These are phyloP conservation scores for Calophaca sinica DNA, from an alignment of 306 rosid genomes.

Conservation along the genomic window DNA sequence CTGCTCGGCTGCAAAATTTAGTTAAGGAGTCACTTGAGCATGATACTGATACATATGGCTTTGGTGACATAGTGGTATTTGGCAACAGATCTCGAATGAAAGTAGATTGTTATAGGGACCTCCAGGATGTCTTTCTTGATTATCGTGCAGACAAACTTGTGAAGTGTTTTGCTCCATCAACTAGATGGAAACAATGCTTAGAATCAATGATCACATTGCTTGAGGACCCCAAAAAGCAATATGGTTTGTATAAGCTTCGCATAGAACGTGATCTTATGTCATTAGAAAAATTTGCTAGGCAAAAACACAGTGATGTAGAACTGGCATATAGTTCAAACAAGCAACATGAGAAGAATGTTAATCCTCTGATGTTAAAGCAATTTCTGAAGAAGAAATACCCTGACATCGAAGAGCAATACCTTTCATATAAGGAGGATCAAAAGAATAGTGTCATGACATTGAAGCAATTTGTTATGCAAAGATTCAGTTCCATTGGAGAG, in stretches of 20 bases:
- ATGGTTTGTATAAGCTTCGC: slow-evolving; percentile 37
- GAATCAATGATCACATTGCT: slow-evolving; percentile 52
- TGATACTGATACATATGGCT: slow-evolving; percentile 43
- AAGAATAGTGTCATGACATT: slow-evolving; percentile 32
- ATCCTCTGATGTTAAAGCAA: slow-evolving; percentile 45
- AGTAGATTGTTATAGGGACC: slow-evolving; percentile 22
- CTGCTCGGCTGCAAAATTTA: slow-evolving; percentile 42
- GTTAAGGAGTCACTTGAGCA: slow-evolving; percentile 20
- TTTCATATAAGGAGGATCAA: slow-evolving; percentile 27
- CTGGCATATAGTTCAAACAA: slow-evolving; percentile 23
- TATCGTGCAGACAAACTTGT: slow-evolving; percentile 36
- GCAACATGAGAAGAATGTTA: not conserved
- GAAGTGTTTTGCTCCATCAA: slow-evolving; percentile 40
- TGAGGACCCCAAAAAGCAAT: slow-evolving; percentile 43
- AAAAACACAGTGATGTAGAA: not conserved
- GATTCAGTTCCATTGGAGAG: slow-evolving; percentile 15
- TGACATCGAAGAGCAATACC: slow-evolving; percentile 22
- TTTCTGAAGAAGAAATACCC: slow-evolving; percentile 22
- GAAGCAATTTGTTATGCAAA: slow-evolving; percentile 49
- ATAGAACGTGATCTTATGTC: not conserved
- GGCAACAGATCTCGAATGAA: slow-evolving; percentile 58
- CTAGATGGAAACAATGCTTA: slow-evolving; percentile 50
- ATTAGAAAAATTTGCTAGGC: slow-evolving; percentile 21
- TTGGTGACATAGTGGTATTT: slow-evolving; percentile 56
- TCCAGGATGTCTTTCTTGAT: slow-evolving; percentile 49